Evolutionary conservation across 2,329 filamentous ascomycete species (phyloP).

Genomic region (Emergomyces pasteurianus): DNA sequence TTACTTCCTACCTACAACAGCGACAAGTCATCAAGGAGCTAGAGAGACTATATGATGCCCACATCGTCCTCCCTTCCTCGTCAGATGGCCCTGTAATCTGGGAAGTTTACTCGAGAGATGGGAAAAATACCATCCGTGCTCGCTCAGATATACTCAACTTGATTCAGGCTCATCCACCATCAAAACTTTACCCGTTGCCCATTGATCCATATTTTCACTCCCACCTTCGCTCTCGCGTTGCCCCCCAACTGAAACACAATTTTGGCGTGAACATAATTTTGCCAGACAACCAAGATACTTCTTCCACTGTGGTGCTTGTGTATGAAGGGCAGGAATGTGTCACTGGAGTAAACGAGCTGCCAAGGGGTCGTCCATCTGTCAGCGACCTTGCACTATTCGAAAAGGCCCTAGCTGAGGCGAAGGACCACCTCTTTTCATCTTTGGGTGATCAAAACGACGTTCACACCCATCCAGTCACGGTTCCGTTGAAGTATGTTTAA

Average conservation of each 20-base stretch:
- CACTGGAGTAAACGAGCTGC: constrained; percentile 38
- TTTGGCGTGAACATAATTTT: constrained; percentile 38
- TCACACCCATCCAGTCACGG: constrained; percentile 40
- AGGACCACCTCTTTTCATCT: constrained; percentile 42
- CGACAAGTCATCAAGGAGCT: constrained; percentile 71
- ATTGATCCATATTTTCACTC: constrained; percentile 40
- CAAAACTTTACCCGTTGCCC: constrained; percentile 32
- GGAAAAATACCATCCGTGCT: constrained; percentile 55
- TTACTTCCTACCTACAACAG: constrained; percentile 78
- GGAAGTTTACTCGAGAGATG: constrained; percentile 79
- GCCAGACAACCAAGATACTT: constrained; percentile 31
- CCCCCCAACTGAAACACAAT: constrained; percentile 28
- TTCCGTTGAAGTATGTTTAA: constrained; percentile 39
- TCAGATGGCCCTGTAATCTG: constrained; percentile 59
- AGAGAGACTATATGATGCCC: constrained; percentile 68
- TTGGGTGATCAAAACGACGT: constrained; percentile 46
- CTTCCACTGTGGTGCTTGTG: constrained; percentile 35
- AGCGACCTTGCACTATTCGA: constrained; percentile 46
- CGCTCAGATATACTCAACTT: constrained; percentile 39
- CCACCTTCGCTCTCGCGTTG: constrained; percentile 31
- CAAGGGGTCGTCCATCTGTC: constrained; percentile 43
- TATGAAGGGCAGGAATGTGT: constrained; percentile 32
- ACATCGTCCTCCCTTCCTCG: constrained; percentile 67
- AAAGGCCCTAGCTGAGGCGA: constrained; percentile 46
- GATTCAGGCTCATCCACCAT: constrained; percentile 37